Base-by-base conservation (phyloP, 139 green algal species). In the Pedinophyceae sp. region DNA sequence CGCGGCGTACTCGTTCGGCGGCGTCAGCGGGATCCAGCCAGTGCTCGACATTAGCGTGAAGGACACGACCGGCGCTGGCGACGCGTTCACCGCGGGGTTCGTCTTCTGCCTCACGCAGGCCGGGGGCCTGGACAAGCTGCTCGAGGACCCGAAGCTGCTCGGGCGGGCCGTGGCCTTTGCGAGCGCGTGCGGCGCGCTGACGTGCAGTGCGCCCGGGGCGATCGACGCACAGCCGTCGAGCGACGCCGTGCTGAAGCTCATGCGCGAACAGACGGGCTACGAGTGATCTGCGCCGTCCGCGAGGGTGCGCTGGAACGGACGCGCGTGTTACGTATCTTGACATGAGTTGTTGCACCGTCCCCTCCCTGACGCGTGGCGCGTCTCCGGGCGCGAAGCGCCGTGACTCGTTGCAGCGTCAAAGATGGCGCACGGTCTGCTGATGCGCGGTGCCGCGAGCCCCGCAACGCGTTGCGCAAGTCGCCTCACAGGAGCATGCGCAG, bases 11-110 rank as follows among this genome's bases (percentile, higher is more conserved):
- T 79, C 22, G 18, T 15, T 53, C 6, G 23, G 48, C 22, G 48
- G 23, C 23, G 48, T 53, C 22, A 30, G 22, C 22, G 23, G n/a
- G n/a, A 38, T 53, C 48, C 48, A 30, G 6, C 48, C 22, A 23
- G 48, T 25, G 48, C 5, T 53, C 20, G 51, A 57, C 27, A 46
- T 57, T 4, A 55, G 83, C 5, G 74, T 89, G 1, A 52, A 60
- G 3, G 86, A 95, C 59, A 95, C 86, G 19, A 95, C 86, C 2
- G 86, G 86, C 1, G 82, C 84, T 15, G 86, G 84, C 1, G 86
- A 95, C 46, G 81, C 81, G 17, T 95, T 91, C 76, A 81, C 86
- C 28, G 73, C 72, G 4, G 81, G 81, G 26, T 86, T 91, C 50
- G 30, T 87, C 2, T 75, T 41, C 4, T 30, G 39, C 22, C 26